phyloP scores from a whole-genome alignment of 805 yeast genomes.

The Candida boleticola region DNA sequence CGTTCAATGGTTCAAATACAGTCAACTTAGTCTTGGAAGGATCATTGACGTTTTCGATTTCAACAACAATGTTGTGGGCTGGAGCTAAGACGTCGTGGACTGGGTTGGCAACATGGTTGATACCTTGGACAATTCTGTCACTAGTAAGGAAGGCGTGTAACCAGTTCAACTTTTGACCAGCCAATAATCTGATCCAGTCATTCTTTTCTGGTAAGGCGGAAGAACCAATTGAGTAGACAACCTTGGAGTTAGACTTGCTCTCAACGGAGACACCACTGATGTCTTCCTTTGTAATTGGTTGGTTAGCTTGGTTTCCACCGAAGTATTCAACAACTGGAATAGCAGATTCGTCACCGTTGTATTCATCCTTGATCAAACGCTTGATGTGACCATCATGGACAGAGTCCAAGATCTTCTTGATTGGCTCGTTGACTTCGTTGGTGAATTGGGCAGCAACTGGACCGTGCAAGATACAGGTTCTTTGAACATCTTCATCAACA shows the following conservation, averaged over 20 bases:
- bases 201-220: constrained; percentile 28
- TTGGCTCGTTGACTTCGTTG: constrained; percentile 85
- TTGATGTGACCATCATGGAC: constrained; percentile 89
- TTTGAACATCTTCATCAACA: constrained; percentile 91
- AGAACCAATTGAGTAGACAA: constrained; percentile 36
- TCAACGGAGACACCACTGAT: constrained; percentile 37
- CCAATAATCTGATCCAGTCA: constrained; percentile 77
- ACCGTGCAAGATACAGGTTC: constrained; percentile 98
- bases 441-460: constrained; percentile 97
- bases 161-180: constrained; percentile 82
- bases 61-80: constrained; percentile 54
- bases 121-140: constrained; percentile 80
- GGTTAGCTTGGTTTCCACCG: constrained; percentile 54
- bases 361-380: constrained; percentile 64
- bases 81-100: constrained; percentile 81
- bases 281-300: constrained; percentile 28
- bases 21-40: constrained; percentile 58
- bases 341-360: constrained; percentile 63
- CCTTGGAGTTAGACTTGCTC: constrained; percentile 22
- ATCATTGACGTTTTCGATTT: constrained; percentile 49
- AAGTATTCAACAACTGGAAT: constrained; percentile 91
- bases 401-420: constrained; percentile 81
- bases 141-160: constrained; percentile 85
- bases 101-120: constrained; percentile 76
- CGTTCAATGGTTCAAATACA: constrained; percentile 70